Percentiles rank a stretch among this genome's conserved stretches.
These are phyloP conservation scores for Aurifilum marmelostoma DNA, from an alignment of 2,329 filamentous ascomycete species.

Conservation along the genomic window DNA sequence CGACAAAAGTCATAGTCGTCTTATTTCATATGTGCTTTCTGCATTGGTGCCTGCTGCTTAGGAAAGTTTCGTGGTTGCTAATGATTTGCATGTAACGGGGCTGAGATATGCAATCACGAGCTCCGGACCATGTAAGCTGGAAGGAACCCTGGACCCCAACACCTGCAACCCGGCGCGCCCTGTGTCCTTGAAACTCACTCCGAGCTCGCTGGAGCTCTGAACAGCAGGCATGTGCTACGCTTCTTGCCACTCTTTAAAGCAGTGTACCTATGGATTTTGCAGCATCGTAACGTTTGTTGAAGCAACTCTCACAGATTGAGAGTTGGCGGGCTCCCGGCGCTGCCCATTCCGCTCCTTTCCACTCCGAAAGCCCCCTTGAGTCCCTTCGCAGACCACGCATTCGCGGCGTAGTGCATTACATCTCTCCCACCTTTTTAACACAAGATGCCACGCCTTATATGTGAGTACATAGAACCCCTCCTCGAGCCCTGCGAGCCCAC, in stretches of 20 bases:
- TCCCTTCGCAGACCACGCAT: background rate
- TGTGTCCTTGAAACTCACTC: background rate
- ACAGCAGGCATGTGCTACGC: background rate
- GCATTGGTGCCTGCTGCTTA: too few species aligned
- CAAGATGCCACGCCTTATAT: slow-evolving; percentile 58
- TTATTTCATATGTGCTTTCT: too few species aligned
- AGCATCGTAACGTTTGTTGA: background rate
- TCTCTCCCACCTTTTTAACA: background rate
- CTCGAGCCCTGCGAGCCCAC: background rate
- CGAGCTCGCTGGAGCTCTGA: background rate
- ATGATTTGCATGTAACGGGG: slow-evolving; percentile 23
- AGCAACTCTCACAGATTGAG: slow-evolving; percentile 9
- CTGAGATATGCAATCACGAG: slow-evolving; percentile 22
- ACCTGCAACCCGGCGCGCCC: background rate
- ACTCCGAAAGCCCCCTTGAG: background rate
- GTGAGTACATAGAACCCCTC: slow-evolving; percentile 42
- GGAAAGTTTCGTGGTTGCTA: background rate
- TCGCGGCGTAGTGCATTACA: background rate
- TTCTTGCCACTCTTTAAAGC: background rate
- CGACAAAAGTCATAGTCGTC: background rate
- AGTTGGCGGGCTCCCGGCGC: slow-evolving; percentile 19
- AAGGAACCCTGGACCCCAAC: background rate
- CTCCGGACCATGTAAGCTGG: slow-evolving; percentile 16
- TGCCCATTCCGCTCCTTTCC: slow-evolving; percentile 12
- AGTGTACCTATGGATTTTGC: slow-evolving; percentile 16